Conservation (phyloP, 2,329 filamentous ascomycete species). For the Neofusicoccum parvum region DNA sequence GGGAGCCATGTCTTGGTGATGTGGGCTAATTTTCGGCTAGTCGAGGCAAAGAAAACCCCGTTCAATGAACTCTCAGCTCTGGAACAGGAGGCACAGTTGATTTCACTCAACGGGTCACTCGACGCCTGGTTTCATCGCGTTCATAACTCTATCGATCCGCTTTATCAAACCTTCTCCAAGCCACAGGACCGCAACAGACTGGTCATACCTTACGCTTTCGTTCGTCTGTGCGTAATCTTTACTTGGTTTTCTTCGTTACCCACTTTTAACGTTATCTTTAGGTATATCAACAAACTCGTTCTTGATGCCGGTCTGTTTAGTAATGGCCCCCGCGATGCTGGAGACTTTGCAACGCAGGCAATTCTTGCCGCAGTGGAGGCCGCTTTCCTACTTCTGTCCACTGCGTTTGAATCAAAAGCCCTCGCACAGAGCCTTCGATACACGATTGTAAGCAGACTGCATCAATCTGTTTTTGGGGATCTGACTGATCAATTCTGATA, state of each 20-base stretch:
- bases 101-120: not conserved
- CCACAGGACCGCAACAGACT: conserved; percentile 4
- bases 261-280: not conserved
- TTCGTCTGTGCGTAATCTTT: not conserved
- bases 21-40: not conserved
- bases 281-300: not conserved
- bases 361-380: not conserved
- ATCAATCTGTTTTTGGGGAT: not conserved
- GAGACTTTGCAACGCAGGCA: not conserved
- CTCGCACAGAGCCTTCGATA: not conserved
- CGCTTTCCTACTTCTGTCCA: not conserved
- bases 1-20: not conserved
- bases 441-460: not conserved
- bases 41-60: not conserved
- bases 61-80: not conserved
- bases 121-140: conserved; percentile 5
- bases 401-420: not conserved
- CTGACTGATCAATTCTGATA: not conserved
- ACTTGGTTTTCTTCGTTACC: too few relatives aligned
- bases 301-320: not conserved
- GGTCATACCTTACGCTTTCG: not conserved
- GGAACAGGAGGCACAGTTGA: not conserved
- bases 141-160: not conserved
- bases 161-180: not conserved
- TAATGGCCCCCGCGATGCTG: too few relatives aligned